Evolutionary conservation across 2,329 filamentous ascomycete genomes (phyloP), one percentile per base, ranked within the genome.

Genomic region (Neofusicoccum sp.): DNA sequence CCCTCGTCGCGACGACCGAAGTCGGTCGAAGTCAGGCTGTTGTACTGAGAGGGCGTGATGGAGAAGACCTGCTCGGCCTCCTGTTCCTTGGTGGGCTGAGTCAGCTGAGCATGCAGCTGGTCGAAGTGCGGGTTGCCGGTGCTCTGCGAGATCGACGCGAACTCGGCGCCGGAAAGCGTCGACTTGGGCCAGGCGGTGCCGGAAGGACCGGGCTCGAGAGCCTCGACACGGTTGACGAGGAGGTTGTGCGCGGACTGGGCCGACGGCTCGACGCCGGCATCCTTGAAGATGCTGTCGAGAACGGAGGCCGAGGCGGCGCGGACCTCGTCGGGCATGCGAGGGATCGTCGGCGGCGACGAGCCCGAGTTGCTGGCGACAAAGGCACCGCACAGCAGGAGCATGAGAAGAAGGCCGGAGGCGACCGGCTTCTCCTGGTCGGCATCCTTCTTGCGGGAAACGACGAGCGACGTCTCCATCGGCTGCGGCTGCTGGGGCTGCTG

Each of bases 301-400:
- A 95, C 84, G 20, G 87, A 86, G 54, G 89, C 88, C 12, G 90
- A 91, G 41, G 89, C 90, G 65, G 85, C 88, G 62, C 90, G 88
- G 61, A 95, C 86, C 68, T 93, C 89, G 61, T 93, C 89, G 36
- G 91, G 89, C 71, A 93, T 88, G 61, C 85, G 85, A 54, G 90
- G 89, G 67, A 96, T 87, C 66, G 86, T 85, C 40, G 87, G 85
- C 43, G 87, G 82, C 45, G 86, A 85, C 67, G 86, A 86, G 20
- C 88, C 82, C 45, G 87, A 86, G 77, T 93, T 96, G 33, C 93
- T 97, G 64, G 95, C 89, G 68, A 98, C 92, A 72, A 97, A 96
- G 58, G 95, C 95, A 72, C 95, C 95, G 65, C 96, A 93, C 59
- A 99, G 89, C 71, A 99, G 89, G 67, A 97, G 89, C 91, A 97